A percentile compares a stretch with the other conserved stretches of the same genome.
Evolutionary conservation across 495 filamentous ascomycete species (phyloP).

Genomic region (Penicillium daleae): DNA sequence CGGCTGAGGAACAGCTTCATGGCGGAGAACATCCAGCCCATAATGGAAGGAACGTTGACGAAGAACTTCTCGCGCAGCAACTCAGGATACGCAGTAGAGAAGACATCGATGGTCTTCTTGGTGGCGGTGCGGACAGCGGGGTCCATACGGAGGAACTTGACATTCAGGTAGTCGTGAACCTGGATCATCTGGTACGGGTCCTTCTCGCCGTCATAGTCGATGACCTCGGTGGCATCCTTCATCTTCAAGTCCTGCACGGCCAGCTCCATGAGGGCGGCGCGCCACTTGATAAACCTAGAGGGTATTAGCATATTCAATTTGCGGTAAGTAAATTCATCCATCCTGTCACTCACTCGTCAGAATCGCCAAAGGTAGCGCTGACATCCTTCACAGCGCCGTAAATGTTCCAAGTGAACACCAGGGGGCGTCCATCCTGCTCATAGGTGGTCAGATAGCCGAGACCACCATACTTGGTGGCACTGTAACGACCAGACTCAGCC

Average conservation of each 20-base stretch:
- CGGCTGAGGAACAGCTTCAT: conserved; percentile 79
- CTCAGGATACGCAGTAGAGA: conserved; percentile 82
- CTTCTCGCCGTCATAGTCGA: conserved; percentile 65
- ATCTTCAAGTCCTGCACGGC: conserved; percentile 72
- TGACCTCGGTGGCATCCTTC: conserved; percentile 64
- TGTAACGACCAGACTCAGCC: conserved; percentile 51
- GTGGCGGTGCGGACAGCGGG: conserved; percentile 69
- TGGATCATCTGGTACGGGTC: conserved; percentile 89
- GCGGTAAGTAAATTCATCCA: not conserved
- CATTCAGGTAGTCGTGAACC: conserved; percentile 85
- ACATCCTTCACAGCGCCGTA: conserved; percentile 79
- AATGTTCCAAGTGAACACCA: conserved; percentile 77
- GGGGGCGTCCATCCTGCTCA: conserved; percentile 46
- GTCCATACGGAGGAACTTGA: conserved; percentile 78
- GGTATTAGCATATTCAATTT: not conserved
- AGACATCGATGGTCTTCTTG: conserved; percentile 76
- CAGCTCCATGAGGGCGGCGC: conserved; percentile 83
- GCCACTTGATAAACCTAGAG: conserved; percentile 79
- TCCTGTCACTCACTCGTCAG: conserved; percentile 65
- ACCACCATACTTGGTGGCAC: conserved; percentile 52
- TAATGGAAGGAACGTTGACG: conserved; percentile 84
- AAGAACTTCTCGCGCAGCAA: conserved; percentile 89
- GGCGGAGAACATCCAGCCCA: conserved; percentile 81
- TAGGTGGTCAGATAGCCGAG: conserved; percentile 59
- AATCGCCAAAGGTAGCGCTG: conserved; percentile 72